Evolutionary conservation across 495 filamentous ascomycete species (phyloP), one percentile per base, ranked within the genome.

Genomic region (Annulohypoxylon stygium): DNA sequence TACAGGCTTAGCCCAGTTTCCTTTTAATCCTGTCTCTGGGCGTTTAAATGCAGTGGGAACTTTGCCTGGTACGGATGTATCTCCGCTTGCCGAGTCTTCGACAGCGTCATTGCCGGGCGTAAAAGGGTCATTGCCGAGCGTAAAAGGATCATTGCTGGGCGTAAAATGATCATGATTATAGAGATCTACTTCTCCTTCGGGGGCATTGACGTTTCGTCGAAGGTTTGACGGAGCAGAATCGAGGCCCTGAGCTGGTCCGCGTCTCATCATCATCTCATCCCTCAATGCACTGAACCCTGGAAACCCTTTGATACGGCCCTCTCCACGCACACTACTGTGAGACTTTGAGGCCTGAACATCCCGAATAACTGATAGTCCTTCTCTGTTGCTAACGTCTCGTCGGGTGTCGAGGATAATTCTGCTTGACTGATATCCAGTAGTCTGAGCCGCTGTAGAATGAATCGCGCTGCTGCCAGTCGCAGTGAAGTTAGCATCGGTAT

Each of bases 1-100:
- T 74, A 74, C 71, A 3, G 4, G 25, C 47, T 62, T 74, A 3
- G 47, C 26, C 53, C 53, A 57, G 4, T 57, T 57, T 1, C 16
- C 16, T 1, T 10, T 2, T 4, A 14, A 3, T 8, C 1, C 30
- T 20, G 14, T 10, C 5, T 8, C 33, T 2, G 53, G 6, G 33
- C 30, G 30, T n/a, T 7, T 33, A 20, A 9, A 7, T 47, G 8
- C n/a, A 6, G 9, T n/a, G 6, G n/a, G 12, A 30, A 30, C 6
- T 16, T 57, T 37, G 33, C 14, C 18, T 37, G 12, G 14, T 33
- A 0, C 16, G 9, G 11, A 9, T 20, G 30, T 2, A 20, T 1
- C 20, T 14, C 6, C 53, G 25, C 14, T 23, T 16, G 14, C 25
- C 5, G 33, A 57, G 14, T 57, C 9, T 7, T 57, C 30, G 12